Evolutionary conservation across 1,139 yeast genomes (phyloP), one percentile per base, ranked within the genome.

Genomic region (Yamadazyma jaroonii): DNA sequence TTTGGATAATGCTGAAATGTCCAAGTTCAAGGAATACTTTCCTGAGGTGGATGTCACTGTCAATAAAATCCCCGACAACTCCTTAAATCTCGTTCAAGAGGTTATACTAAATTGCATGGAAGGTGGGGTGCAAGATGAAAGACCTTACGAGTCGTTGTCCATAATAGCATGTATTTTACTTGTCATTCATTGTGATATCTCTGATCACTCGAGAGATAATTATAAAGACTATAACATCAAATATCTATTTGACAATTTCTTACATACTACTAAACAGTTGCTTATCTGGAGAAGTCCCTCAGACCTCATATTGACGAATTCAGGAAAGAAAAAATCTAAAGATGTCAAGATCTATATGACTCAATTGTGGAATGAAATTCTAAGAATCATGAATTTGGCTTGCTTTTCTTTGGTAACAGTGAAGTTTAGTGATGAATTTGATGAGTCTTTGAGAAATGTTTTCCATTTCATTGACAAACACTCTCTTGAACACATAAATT

Each of bases 201-300:
- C 44, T 8, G 7, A 49, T 46, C 6, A 33, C 22, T 25, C 25
- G 36, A 4, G 31, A 43, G 10, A 35, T 36, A n/a, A 42, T 43
- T n/a, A 13, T 30, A 11, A 15, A 23, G 10, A 21, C 20, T 29
- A 27, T 12, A 30, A 17, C 11, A 9, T 35, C 9, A 25, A 12
- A 8, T 4, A 17, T 3, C 20, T 35, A 20, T 25, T 35, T 11
- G 15, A 29, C 8, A 15, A 25, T n/a, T 35, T 34, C 14, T 20
- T 25, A 10, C 13, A 28, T 29, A 22, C 12, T 17, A 14, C n/a
- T 9, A 8, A 4, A 20, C 52, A 49, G 4, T 31, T 39, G 6
- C 42, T 46, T 2, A 26, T 62, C n/a, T 70, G 74, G 74, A 59
- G 56, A 34, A 65, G 64, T 41, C 76, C 74, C 1, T 55, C 57